Evolutionary conservation across 345 rosid species (phyloP).

Genomic region (Arabidopsis thaliana): TAIR10.1 NC_003070.9:1651001-1651500

Average conservation of each 20-base stretch:
- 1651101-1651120: constrained; percentile 63
- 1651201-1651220: constrained; percentile 22
- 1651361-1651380: not conserved
- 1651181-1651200: constrained; percentile 28
- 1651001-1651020: constrained; percentile 74
- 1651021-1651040: constrained; percentile 75
- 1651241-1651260: constrained; percentile 54
- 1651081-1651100: constrained; percentile 83
- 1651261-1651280: constrained; percentile 74
- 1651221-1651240: not conserved
- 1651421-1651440: constrained; percentile 54
- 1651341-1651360: constrained; percentile 23
- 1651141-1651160: constrained; percentile 76
- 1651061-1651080: constrained; percentile 84
- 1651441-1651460: constrained; percentile 86
- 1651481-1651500: constrained; percentile 60
- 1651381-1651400: constrained; percentile 16
- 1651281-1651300: constrained; percentile 83
- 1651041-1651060: constrained; percentile 81
- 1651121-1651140: constrained; percentile 61
- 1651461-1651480: constrained; percentile 84
- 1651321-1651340: constrained; percentile 51
- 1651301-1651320: constrained; percentile 89
- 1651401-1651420: constrained; percentile 21
- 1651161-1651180: constrained; percentile 55